A percentile compares a stretch with the other conserved stretches of the same genome.
phyloP scores from a whole-genome alignment of 441 rosid genomes.

The Mallotus repandus region DNA sequence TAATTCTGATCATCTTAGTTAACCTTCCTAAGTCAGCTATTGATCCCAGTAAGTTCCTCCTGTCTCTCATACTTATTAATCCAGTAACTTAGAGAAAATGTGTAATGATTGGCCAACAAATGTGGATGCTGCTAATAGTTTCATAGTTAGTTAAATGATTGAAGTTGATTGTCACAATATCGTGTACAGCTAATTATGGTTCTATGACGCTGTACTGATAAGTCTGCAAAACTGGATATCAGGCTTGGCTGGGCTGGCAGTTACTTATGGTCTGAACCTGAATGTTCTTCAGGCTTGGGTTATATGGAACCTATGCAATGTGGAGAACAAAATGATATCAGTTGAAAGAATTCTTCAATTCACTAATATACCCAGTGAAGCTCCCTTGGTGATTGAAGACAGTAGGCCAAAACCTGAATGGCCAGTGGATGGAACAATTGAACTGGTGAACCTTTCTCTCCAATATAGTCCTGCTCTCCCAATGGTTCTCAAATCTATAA shows the following conservation, averaged over 20 bases:
- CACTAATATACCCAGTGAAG: conserved; percentile 53
- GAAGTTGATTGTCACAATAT: background rate
- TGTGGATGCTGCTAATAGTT: background rate
- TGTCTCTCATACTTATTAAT: background rate
- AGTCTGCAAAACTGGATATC: conserved; percentile 8
- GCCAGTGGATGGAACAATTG: conserved; percentile 53
- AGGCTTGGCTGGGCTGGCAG: conserved; percentile 28
- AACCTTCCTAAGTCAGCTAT: conserved; percentile 54
- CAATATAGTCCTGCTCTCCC: conserved; percentile 57
- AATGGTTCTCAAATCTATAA: conserved; percentile 56
- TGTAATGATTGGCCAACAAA: background rate
- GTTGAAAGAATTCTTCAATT: conserved; percentile 65
- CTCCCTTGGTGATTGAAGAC: conserved; percentile 44
- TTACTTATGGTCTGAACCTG: conserved; percentile 59
- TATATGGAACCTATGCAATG: conserved; percentile 68
- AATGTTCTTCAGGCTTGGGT: conserved; percentile 73
- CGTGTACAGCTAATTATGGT: background rate
- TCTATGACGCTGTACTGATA: background rate
- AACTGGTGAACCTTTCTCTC: conserved; percentile 46
- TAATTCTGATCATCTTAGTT: conserved; percentile 55
- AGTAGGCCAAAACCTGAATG: conserved; percentile 43
- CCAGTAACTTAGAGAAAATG: conserved; percentile 7
- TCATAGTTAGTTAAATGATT: background rate
- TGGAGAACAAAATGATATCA: conserved; percentile 75
- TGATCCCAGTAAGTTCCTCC: conserved; percentile 51